Conservation (phyloP, 495 filamentous ascomycete genomes). For the Aspergillus hancockii region DNA sequence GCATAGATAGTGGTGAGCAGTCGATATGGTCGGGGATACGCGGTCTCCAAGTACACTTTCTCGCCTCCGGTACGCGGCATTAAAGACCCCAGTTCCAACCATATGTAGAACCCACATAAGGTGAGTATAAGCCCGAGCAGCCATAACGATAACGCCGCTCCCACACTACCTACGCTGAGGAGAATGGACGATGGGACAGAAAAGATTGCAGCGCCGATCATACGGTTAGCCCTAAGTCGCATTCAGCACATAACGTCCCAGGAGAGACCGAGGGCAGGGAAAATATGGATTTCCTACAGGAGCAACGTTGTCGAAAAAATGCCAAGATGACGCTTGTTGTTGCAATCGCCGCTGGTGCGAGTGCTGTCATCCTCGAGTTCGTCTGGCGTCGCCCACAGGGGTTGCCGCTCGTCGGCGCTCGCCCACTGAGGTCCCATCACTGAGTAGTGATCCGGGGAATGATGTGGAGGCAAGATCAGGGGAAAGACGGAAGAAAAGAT, state of each 20-base stretch:
- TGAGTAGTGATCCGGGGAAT: background rate
- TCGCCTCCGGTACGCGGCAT: background rate
- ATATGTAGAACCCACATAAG: background rate
- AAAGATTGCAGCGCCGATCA: constrained; percentile 5
- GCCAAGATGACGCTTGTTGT: constrained; percentile 1
- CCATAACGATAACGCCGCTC: background rate
- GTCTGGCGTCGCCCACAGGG: background rate
- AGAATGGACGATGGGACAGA: background rate
- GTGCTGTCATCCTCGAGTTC: background rate
- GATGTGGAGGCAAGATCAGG: background rate
- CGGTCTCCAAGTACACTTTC: constrained; percentile 1
- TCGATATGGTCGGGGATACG: background rate
- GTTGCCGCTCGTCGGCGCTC: background rate
- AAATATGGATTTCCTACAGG: background rate
- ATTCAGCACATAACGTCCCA: background rate
- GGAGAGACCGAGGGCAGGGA: background rate
- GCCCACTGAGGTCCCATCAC: background rate
- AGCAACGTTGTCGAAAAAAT: background rate
- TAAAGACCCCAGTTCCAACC: constrained; percentile 1
- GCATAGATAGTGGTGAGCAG: background rate
- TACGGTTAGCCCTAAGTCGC: background rate
- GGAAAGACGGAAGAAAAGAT: no score
- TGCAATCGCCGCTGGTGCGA: background rate
- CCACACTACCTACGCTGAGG: constrained; percentile 1
- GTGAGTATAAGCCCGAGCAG: background rate